phyloP scores from a whole-genome alignment of 2,329 filamentous ascomycete species.

The Neonectria sp. region DNA sequence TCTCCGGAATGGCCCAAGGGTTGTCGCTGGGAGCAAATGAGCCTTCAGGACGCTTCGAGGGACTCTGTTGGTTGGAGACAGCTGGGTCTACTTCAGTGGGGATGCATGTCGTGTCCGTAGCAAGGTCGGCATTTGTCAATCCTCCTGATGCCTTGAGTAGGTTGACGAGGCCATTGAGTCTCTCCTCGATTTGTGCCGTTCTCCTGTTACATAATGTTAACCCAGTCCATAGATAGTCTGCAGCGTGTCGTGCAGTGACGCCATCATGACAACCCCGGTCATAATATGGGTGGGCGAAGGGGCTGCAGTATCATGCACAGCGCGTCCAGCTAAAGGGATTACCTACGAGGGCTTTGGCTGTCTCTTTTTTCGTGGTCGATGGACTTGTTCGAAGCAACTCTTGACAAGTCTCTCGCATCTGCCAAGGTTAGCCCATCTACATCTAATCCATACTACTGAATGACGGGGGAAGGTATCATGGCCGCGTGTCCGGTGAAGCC shows the following conservation, averaged over 20 bases:
- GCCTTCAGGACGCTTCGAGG: conserved; percentile 36
- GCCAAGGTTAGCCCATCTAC: conserved; percentile 20
- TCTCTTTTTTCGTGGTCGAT: conserved; percentile 67
- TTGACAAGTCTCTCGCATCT: conserved; percentile 66
- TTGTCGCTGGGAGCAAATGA: conserved; percentile 33
- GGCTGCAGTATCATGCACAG: background rate
- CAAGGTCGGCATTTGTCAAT: conserved; percentile 43
- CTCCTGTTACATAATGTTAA: conserved; percentile 51
- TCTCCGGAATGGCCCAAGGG: conserved; percentile 54
- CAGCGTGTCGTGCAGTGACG: background rate
- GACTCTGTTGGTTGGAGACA: conserved; percentile 43
- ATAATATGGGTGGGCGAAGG: background rate
- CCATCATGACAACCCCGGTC: conserved; percentile 16
- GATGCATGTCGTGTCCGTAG: conserved; percentile 48
- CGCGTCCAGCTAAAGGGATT: background rate
- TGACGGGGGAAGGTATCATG: conserved; percentile 24
- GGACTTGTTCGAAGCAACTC: conserved; percentile 62
- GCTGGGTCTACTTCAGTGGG: conserved; percentile 47
- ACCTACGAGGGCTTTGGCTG: conserved; percentile 66
- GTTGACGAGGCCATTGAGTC: conserved; percentile 64
- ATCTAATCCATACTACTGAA: background rate
- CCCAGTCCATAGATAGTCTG: background rate
- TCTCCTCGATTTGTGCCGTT: conserved; percentile 66
- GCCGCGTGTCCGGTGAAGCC: conserved; percentile 24
- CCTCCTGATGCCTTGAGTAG: conserved; percentile 62